Percentiles rank a stretch among this genome's conserved stretches.
phyloP scores from a whole-genome alignment of 805 yeast species.

The Kregervanrija delftensis region DNA sequence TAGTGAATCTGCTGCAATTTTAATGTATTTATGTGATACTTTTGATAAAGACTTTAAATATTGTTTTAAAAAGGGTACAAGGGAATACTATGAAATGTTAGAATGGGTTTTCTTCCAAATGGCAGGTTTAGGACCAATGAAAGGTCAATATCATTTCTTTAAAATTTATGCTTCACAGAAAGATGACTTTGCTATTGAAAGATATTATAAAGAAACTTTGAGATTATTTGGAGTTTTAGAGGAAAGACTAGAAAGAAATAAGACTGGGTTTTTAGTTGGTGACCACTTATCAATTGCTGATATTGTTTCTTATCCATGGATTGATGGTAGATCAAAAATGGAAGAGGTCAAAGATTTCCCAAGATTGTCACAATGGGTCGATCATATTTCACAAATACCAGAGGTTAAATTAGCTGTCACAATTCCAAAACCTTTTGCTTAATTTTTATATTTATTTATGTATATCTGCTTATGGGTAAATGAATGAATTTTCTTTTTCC shows the following conservation, averaged over 20 bases:
- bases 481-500: not conserved
- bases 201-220: constrained; percentile 44
- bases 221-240: constrained; percentile 52
- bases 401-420: constrained; percentile 28
- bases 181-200: constrained; percentile 44
- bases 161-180: constrained; percentile 38
- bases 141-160: constrained; percentile 55
- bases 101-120: constrained; percentile 52
- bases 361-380: constrained; percentile 33
- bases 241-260: constrained; percentile 38
- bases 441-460: not conserved
- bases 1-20: constrained; percentile 57
- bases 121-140: constrained; percentile 57
- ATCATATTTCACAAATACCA: constrained; percentile 26
- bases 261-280: constrained; percentile 52
- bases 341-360: constrained; percentile 30
- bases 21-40: constrained; percentile 51
- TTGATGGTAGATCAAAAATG: constrained; percentile 12
- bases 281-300: constrained; percentile 56
- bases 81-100: constrained; percentile 42
- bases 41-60: constrained; percentile 49
- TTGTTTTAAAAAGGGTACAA: constrained; percentile 33
- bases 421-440: constrained; percentile 10
- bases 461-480: not conserved
- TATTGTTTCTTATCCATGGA: constrained; percentile 44